Base-by-base conservation (phyloP, 2,329 filamentous ascomycete species). In the Trichoderma asperellum region DNA sequence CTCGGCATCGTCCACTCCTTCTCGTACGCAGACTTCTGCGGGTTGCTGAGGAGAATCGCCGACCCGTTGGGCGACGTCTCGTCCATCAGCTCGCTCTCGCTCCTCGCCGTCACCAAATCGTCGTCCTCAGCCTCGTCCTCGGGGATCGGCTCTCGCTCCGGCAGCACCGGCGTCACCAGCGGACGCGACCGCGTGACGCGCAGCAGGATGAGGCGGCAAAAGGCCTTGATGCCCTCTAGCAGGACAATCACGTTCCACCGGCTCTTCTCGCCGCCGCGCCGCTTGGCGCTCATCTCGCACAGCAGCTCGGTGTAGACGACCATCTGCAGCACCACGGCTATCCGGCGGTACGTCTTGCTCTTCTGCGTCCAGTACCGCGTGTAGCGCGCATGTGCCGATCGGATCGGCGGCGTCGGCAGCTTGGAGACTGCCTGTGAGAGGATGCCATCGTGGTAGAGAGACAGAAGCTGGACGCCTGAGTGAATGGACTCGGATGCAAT, bases 221-320 rank as follows among this genome's bases (percentile, higher is more conserved):
- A 74, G 2, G 95, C 94, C 80, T 98, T 98, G 76, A 96, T 83
- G 0, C 88, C 86, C 81, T 99, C 96, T 27, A 99, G 84, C 4
- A 96, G 77, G 12, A 98, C 89, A 6, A 98, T 89, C 0, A 96
- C 89, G 63, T 92, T 89, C 96, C 96, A 99, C 35, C 94, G 88
- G 32, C 91, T 81, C 75, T 87, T 89, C 79, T 96, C 87, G 56
- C 91, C 94, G 21, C 93, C 92, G 71, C 90, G 90, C 60, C 95
- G 87, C 81, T 97, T 96, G 34, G 94, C 94, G 34, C 92, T 88
- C 96, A 99, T 99, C 79, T 99, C 96, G 87, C 95, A 96, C n/a
- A 99, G 83, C 35, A 99, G 84, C 81, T 99, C 93, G 0, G 94
- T 97, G 77, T 98, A 98, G 74, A 96, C 92, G 32, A 97, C 92